Evolutionary conservation across 345 rosid species (phyloP), one percentile per base, ranked within the genome.

Genomic region (Hypericum androsaemum): DNA sequence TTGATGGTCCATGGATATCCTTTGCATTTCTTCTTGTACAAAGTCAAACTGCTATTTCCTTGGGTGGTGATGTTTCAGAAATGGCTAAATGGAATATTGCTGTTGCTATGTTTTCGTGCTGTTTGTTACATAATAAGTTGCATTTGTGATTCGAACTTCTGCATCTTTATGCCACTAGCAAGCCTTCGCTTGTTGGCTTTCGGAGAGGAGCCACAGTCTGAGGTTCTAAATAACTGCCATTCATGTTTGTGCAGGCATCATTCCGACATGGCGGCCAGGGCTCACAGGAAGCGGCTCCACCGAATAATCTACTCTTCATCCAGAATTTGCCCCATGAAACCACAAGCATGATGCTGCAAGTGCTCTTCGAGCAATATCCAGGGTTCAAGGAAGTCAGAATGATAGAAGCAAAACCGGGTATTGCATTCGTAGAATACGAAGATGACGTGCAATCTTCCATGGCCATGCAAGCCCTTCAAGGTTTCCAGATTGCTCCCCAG

Each of bases 361-460:
- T 72, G 56, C 88, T 94, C 47, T 94, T 94, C 61, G 60, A 76
- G 47, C 94, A 83, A 48, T 94, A 77, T 61, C 88, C 94, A 0
- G 99, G 99, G 39, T 94, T 83, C 64, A 94, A 70, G 64, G 99
- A 94, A 76, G 94, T 83, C 42, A 68, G 97, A 47, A 94, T 88
- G 99, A 68, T 83, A 14, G 83, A 78, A 63, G 94, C 97, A 11
- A 88, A 83, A 59, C 99, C 97, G 7, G 95, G 97, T 43, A 94
- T 94, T 47, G 97, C 99, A 0, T 94, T 88, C 53, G 89, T 86
- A 4, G 99, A 94, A 59, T 88, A 59, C 37, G 99, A 83, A 68
- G 94, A 88, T 37, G 97, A 92, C 11, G 80, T 67, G 57, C 88
- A 92, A 58, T 81, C 95, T 10, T 80, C 81, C 48, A 74, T 80